A percentile compares a stretch with the other conserved stretches of the same genome.
These are phyloP conservation scores for Acanthochlamys bracteata DNA, from an alignment of 106 monocot genomes.

Conservation along the genomic window DNA sequence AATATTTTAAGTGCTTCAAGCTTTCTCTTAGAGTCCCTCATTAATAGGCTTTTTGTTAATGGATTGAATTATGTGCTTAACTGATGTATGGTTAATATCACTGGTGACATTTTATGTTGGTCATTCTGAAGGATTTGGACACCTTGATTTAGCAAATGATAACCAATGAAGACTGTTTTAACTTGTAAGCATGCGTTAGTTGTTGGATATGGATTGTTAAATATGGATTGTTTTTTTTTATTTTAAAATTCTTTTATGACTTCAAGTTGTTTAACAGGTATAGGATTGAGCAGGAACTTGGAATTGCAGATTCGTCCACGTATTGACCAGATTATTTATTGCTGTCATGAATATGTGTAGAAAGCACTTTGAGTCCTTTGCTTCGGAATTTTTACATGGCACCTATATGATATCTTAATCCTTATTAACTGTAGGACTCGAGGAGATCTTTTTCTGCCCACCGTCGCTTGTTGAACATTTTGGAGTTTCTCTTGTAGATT, in stretches of 20 bases:
- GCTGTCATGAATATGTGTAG: too few species aligned
- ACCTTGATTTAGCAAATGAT: neutral
- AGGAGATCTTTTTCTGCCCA: constrained; percentile 23
- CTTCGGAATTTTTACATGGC: neutral
- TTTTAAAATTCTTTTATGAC: too few species aligned
- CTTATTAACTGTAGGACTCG: constrained; percentile 21
- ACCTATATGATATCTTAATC: neutral
- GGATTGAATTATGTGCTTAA: too few species aligned
- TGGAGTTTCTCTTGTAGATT: constrained; percentile 54
- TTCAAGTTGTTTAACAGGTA: too few species aligned
- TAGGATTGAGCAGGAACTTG: constrained; percentile 3
- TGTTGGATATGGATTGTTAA: too few species aligned
- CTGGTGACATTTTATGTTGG: constrained; percentile 51
- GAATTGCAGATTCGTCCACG: constrained; percentile 1
- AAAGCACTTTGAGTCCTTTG: too few species aligned
- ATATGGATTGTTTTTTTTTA: too few species aligned
- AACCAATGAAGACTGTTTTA: too few species aligned
- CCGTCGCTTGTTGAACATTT: constrained; percentile 64
- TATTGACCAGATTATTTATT: constrained; percentile 22
- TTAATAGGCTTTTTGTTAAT: neutral
- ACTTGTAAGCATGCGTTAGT: constrained; percentile 11
- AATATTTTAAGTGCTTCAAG: neutral
- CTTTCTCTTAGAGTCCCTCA: neutral
- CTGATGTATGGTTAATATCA: neutral
- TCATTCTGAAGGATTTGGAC: too few species aligned